phyloP scores from a whole-genome alignment of 1,139 yeast genomes.

The Candida labiduridarum region DNA sequence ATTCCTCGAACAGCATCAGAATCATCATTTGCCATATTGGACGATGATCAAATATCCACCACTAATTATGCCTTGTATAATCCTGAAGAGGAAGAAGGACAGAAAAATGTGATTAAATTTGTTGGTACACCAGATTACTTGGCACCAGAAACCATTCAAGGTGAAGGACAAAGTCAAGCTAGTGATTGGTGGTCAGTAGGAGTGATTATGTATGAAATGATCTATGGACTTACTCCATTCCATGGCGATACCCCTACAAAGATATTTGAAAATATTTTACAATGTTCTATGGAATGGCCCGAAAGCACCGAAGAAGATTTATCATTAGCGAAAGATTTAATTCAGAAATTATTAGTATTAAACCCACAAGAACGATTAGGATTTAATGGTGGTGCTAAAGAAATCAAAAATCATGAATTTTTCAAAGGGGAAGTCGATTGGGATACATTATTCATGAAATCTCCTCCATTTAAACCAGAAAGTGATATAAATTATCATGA shows the following conservation, averaged over 20 bases:
- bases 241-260: conserved; percentile 79
- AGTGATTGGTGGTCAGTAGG: conserved; percentile 99
- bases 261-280: conserved; percentile 80
- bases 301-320: conserved; percentile 42
- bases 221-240: conserved; percentile 95
- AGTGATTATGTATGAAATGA: conserved; percentile 87
- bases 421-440: conserved; percentile 68
- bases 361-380: conserved; percentile 76
- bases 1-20: conserved; percentile 55
- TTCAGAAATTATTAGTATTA: conserved; percentile 58
- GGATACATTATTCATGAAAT: conserved; percentile 71
- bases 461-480: conserved; percentile 87
- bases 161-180: conserved; percentile 80
- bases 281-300: conserved; percentile 86
- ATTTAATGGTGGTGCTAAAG: conserved; percentile 75
- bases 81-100: conserved; percentile 55
- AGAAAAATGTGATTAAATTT: conserved; percentile 41
- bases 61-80: conserved; percentile 68
- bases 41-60: conserved; percentile 42
- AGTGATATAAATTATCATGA: conserved; percentile 94
- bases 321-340: conserved; percentile 60
- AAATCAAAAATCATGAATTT: conserved; percentile 76
- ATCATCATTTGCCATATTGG: conserved; percentile 55
- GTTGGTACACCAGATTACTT: conserved; percentile 98
- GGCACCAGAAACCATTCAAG: conserved; percentile 94